These are phyloP conservation scores for Incumbomyces delicatus DNA, from an alignment of 2,329 filamentous ascomycete genomes.

Conservation along the genomic window DNA sequence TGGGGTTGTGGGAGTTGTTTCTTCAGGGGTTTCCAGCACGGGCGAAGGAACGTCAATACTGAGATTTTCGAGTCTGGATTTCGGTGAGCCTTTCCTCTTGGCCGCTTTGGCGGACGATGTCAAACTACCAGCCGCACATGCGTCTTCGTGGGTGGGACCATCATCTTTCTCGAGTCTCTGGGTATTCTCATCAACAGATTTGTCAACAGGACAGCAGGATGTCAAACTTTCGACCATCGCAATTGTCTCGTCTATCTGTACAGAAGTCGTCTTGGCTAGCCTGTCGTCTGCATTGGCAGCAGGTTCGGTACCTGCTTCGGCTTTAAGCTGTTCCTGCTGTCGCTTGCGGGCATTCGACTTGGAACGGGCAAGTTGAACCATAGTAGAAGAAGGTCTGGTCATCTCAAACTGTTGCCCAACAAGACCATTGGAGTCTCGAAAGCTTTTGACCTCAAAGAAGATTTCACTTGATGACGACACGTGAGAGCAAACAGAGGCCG, in stretches of 20 bases:
- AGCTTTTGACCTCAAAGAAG: slow-evolving; percentile 21
- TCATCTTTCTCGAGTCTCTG: background rate
- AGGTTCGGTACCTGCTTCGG: background rate
- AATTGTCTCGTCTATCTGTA: slow-evolving; percentile 18
- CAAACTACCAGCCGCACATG: background rate
- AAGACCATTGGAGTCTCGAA: slow-evolving; percentile 19
- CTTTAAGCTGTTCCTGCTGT: background rate
- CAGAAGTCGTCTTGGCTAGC: background rate
- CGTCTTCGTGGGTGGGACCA: background rate
- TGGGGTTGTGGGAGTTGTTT: slow-evolving; percentile 6
- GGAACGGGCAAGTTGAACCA: slow-evolving; percentile 17
- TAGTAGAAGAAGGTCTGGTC: slow-evolving; percentile 18
- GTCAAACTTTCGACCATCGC: slow-evolving; percentile 17
- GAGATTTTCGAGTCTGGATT: background rate
- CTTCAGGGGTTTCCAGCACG: slow-evolving; percentile 14
- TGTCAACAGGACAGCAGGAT: background rate
- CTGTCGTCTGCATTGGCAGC: background rate
- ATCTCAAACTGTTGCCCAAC: slow-evolving; percentile 20
- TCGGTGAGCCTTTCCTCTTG: background rate
- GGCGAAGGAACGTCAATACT: slow-evolving; percentile 13
- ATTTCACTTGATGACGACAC: slow-evolving; percentile 13
- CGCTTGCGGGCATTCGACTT: slow-evolving; percentile 13
- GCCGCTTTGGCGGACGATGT: background rate
- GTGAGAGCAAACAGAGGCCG: background rate
- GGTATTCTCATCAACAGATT: background rate